Evolutionary conservation across 306 rosid genomes (phyloP), one percentile per base, ranked within the genome.

Genomic region (Prosopis cineraria): DNA sequence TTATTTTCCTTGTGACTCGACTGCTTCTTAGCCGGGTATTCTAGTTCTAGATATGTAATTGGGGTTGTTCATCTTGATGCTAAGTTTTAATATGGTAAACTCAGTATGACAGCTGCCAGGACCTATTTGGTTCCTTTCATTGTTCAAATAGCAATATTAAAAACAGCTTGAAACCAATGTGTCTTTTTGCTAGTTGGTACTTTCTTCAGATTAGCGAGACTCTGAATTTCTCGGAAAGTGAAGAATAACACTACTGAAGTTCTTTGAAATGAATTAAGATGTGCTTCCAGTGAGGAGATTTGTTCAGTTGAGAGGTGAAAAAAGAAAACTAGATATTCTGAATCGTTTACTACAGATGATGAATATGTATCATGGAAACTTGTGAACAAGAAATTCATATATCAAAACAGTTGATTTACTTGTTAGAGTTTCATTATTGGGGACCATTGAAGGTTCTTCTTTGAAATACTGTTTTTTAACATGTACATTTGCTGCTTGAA

Each of bases 1-100:
- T 66, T 29, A 45, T 20, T 75, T 74, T 77, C 69, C 44, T 69
- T 63, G 74, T 68, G 19, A 72, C 33, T 70, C 53, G 62, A 25
- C 70, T 72, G 31, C 70, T 75, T 31, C 55, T 78, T 59, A 56
- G 70, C 64, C 39, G 17, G n/a, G 6, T 68, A 13, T 25, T 70
- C 63, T 43, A 2, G 17, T 65, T 53, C 44, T 50, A 36, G 62
- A 41, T 53, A 59, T 68, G 20, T 43, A 72, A 66, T 24, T 5
- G 19, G 6, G 31, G 20, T 53, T 75, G 56, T 45, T 83, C 33
- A 70, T 71, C 20, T 55, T 36, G 44, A 44, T 83, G 24, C 31
- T 65, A 70, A 74, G 66, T 37, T 62, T 69, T 65, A 29, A 59
- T 29, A 59, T 17, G 40, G 20, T 53, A 75, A 44, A 29, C 56